Base-by-base conservation (phyloP, 1,284 basidiomycete genomes). In the Trametes versicolor region DNA sequence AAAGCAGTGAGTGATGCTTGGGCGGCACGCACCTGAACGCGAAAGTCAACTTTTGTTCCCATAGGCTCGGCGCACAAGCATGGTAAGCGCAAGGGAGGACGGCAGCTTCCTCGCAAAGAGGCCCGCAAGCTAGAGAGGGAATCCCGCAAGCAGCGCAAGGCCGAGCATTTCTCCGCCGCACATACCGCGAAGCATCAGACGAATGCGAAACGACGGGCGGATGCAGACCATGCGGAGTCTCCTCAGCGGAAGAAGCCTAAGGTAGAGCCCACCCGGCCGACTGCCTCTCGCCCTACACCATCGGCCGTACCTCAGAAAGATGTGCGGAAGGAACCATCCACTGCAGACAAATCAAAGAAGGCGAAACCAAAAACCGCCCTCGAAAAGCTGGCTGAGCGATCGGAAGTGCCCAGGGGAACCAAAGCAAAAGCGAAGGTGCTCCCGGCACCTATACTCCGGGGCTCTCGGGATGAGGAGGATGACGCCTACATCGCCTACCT, bases 111-210 rank as follows among this genome's bases (percentile, higher is more conserved):
- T 49, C 82, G 90, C 50, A 93, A 90, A 74, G 90, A 91, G 56
- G 75, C 83, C 12, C 79, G 92, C 43, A 93, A 90, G 75, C 82
- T 87, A 70, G 85, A 83, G 19, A 82, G 91, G 34, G 70, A 80
- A 2, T 81, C 81, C 51, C 80, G 81, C 58, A 93, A 92, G 74
- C 81, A 85, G 71, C 83, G 83, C 53, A 90, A 86, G 69, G 86
- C 87, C 0, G 79, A 82, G 41, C 85, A 84, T 73, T 89, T 87
- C 73, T 79, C 82, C 2, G 65, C 72, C 12, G 49, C 50, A 23
- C 64, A 63, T 80, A 80, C 73, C 74, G 12, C 41, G 2, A 58
- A 61, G 25, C n/a, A 4, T 29, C 55, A 36, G 7, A 27, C 58
- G 7, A 32, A 37, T 56, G 58, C 32, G 1, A 81, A 75, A 55